Conservation (phyloP, 2,329 filamentous ascomycete species). For the Cytospora piceicola region DNA sequence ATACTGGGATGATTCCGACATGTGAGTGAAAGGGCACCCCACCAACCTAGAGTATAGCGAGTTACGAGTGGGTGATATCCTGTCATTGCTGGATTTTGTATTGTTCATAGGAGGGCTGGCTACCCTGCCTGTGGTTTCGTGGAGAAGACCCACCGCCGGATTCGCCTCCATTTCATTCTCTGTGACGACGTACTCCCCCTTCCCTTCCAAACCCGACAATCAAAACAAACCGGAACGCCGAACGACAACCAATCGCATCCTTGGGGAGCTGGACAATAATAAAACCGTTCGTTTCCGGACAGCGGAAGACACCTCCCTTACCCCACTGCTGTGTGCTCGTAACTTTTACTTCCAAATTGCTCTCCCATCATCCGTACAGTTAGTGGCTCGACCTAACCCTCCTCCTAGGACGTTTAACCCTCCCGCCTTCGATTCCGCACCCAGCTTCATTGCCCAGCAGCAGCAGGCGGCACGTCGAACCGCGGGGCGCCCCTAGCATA, state of each 20-base stretch:
- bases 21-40: neutral
- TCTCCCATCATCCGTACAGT: neutral
- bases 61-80: neutral
- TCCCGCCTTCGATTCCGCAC: neutral
- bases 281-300: neutral
- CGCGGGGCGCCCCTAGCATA: slow-evolving; percentile 61
- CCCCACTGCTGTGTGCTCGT: neutral
- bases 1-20: neutral
- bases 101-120: neutral
- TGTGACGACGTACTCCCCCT: neutral
- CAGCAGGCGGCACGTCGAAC: slow-evolving; percentile 39
- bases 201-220: neutral
- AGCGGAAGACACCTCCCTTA: neutral
- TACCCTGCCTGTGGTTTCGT: neutral
- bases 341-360: neutral
- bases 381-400: neutral
- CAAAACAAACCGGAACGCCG: neutral
- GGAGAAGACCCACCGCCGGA: neutral
- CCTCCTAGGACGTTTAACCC: neutral
- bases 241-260: neutral
- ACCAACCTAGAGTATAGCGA: neutral
- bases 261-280: neutral
- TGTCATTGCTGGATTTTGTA: neutral
- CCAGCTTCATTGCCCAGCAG: slow-evolving; percentile 20
- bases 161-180: neutral